Percentiles rank a stretch among this genome's conserved stretches.
phyloP scores from a whole-genome alignment of 257 asterid genomes.

The Buddleja alternifolia region DNA sequence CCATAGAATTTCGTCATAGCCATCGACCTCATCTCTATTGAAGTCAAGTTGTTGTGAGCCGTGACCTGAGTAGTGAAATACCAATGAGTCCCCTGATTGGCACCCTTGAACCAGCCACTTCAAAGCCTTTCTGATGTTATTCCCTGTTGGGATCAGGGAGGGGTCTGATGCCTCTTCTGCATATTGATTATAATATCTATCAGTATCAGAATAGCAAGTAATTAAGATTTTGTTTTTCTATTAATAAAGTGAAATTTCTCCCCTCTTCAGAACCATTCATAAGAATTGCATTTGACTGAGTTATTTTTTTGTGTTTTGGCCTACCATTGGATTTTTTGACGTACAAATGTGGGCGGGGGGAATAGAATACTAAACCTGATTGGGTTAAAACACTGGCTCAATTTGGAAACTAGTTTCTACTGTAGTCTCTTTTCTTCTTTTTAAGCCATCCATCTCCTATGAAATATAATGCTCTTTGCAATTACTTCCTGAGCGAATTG shows the following conservation, averaged over 20 bases:
- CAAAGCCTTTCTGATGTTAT: constrained; percentile 57
- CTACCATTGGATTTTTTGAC: constrained; percentile 1
- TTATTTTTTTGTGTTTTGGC: neutral
- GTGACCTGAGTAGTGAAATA: constrained; percentile 67
- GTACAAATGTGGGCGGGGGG: neutral
- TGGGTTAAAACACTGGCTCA: neutral
- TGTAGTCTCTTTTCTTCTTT: too few species aligned
- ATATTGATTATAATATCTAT: constrained; percentile 17
- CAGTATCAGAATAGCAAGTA: constrained; percentile 26
- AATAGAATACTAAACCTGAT: neutral
- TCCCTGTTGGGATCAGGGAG: constrained; percentile 51
- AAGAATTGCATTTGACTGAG: constrained; percentile 3
- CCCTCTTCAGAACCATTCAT: neutral
- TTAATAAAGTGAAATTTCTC: neutral
- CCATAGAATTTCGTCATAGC: constrained; percentile 46
- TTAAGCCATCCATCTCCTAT: too few species aligned
- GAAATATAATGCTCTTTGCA: too few species aligned
- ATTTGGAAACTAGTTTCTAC: neutral
- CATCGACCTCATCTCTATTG: constrained; percentile 37
- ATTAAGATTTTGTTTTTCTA: neutral
- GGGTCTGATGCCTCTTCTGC: constrained; percentile 57
- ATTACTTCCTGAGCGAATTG: neutral
- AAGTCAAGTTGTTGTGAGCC: constrained; percentile 46
- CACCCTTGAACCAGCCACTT: constrained; percentile 65
- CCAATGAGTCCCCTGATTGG: constrained; percentile 62